Base-by-base conservation (phyloP, 2,329 filamentous ascomycete genomes). In the Aspergillus pseudoglaucus region DNA sequence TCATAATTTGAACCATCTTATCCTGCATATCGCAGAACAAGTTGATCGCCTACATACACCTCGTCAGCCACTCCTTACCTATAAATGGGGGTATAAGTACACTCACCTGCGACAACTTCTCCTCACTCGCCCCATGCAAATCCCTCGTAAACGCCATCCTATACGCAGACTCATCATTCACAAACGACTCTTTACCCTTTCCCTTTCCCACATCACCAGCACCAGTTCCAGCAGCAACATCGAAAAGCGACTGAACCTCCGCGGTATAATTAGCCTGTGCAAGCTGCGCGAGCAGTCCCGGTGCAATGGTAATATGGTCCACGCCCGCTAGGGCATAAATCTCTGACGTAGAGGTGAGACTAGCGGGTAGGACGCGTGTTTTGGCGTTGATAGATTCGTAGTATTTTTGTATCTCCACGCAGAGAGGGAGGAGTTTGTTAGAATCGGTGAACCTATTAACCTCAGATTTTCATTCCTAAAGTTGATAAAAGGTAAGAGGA, bases 271-370 rank as follows among this genome's bases (percentile, higher is more conserved):
- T 64, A 64, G 69, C 68, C 10, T 65, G 61, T 0, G 71, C 66
- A n/a, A 82, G 67, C 30, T 73, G 65, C 7, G 62, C 62, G 22
- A 85, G 65, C 2, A 84, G 62, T 1, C 63, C 65, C 0, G 81
- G 80, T 0, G 80, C 71, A 32, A 85, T 71, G 0, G 81, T 84
- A 18, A 85, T 76, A 58, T 82, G 77, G 33, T 81, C 68, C 1
- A 77, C 75, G 0, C 81, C 80, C 1, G 78, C 77, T 1, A 84
- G 68, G 41, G 68, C 68, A 68, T 81, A 76, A n/a, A 81, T 76
- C 54, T 85, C 80, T 1, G 77, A 72, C 1, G 75, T 71, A 0
- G 74, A 79, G 0, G 79, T 82, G 41, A 84, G 63, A 32, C 77
- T 80, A 2, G 79, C 80, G 0, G 77, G 76, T 5, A 84, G 58